Evolutionary conservation across 2,329 filamentous ascomycete genomes (phyloP).

Genomic region (Hypocrella siamensis): DNA sequence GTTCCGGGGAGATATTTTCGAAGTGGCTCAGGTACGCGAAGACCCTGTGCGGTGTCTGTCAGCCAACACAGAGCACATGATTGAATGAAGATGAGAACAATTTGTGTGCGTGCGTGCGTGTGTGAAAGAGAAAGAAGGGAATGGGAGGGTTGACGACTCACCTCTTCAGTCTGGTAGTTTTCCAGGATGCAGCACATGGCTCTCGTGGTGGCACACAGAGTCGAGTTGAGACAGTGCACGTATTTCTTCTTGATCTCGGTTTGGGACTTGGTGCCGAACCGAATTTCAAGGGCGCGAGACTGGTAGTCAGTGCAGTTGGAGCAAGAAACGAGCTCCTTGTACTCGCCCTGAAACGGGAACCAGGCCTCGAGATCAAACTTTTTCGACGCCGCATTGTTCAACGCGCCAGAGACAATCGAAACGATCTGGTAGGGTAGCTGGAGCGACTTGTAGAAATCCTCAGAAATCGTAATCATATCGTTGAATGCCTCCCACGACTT

Average conservation of each 20-base stretch:
- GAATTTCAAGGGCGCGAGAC: constrained; percentile 81
- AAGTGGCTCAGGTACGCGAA: constrained; percentile 67
- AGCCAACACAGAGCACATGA: not conserved
- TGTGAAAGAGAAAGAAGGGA: no score
- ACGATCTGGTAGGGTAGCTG: constrained; percentile 83
- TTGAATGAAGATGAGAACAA: no score
- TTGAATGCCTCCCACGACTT: constrained; percentile 90
- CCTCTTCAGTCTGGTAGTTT: constrained; percentile 87
- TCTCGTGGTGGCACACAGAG: constrained; percentile 77
- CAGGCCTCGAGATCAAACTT: constrained; percentile 94
- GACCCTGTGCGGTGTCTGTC: constrained; percentile 32
- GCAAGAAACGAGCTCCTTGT: constrained; percentile 95
- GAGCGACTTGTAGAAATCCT: constrained; percentile 89
- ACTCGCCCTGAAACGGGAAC: constrained; percentile 93
- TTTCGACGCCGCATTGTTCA: constrained; percentile 66
- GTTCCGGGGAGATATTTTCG: constrained; percentile 82
- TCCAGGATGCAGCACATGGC: constrained; percentile 90
- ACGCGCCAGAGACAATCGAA: constrained; percentile 84
- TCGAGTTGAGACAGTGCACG: constrained; percentile 84
- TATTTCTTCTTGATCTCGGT: constrained; percentile 79
- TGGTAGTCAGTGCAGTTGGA: constrained; percentile 99
- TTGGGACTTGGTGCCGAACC: constrained; percentile 76
- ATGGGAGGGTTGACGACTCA: no score
- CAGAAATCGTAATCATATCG: constrained; percentile 76
- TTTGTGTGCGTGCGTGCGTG: no score